Conservation (phyloP, 768 basidiomycete species). For the Suillus luteus region DNA sequence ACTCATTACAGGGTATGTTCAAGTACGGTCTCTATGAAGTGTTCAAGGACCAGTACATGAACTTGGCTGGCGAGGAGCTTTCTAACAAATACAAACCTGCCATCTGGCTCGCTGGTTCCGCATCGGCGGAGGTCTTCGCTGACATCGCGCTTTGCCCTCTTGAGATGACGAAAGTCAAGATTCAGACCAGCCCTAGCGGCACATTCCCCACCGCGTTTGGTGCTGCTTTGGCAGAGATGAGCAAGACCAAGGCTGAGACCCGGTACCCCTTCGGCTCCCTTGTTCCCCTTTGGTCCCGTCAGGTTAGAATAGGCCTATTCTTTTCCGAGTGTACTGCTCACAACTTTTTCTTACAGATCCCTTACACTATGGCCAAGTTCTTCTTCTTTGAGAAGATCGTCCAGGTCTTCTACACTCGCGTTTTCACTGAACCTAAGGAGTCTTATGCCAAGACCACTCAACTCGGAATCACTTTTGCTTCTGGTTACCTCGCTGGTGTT, state of each 20-base stretch:
- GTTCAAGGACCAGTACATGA: slow-evolving; percentile 94
- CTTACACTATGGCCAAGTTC: slow-evolving; percentile 99
- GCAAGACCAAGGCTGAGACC: slow-evolving; percentile 62
- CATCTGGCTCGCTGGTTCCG: slow-evolving; percentile 94
- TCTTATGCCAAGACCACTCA: slow-evolving; percentile 80
- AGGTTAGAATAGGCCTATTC: slow-evolving; percentile 45
- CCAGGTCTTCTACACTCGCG: slow-evolving; percentile 83
- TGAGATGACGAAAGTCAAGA: slow-evolving; percentile 93
- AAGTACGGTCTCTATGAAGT: slow-evolving; percentile 98
- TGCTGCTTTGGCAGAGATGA: slow-evolving; percentile 71
- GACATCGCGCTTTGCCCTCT: slow-evolving; percentile 95
- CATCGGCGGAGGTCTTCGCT: slow-evolving; percentile 93
- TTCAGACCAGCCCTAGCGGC: slow-evolving; percentile 74
- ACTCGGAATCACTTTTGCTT: slow-evolving; percentile 86
- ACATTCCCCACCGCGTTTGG: slow-evolving; percentile 80
- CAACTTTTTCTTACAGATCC: slow-evolving; percentile 56
- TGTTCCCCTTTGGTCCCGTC: slow-evolving; percentile 86
- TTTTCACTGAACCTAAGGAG: slow-evolving; percentile 79
- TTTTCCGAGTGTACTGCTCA: not conserved
- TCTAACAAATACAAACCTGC: slow-evolving; percentile 79
- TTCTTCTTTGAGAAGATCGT: slow-evolving; percentile 94
- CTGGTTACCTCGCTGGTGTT: slow-evolving; percentile 94
- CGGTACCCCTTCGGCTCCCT: slow-evolving; percentile 86
- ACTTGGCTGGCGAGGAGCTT: slow-evolving; percentile 83
- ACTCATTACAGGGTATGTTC: slow-evolving; percentile 96